Evolutionary conservation across 768 basidiomycete genomes (phyloP).

Genomic region (Rhizopogon vesiculosus): DNA sequence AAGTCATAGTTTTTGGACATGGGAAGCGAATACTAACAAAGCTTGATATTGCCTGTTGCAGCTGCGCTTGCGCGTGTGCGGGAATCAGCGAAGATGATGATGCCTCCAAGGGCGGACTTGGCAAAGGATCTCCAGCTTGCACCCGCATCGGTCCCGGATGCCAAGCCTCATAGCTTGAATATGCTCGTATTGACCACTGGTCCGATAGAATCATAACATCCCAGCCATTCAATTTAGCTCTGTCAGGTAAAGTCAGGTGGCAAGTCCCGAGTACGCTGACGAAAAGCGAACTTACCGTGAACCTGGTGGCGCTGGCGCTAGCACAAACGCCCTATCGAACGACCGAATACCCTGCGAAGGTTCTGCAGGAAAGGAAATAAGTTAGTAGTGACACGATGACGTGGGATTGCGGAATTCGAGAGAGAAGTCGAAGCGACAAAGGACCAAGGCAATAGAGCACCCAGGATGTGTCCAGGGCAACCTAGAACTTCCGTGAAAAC

Average conservation of each 20-base stretch:
- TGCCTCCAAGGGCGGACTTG: constrained; percentile 13
- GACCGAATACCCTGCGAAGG: constrained; percentile 79
- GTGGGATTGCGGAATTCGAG: background rate
- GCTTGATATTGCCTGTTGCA: constrained; percentile 46
- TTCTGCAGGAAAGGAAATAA: constrained; percentile 32
- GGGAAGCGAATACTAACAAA: constrained; percentile 45
- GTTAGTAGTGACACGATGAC: constrained; percentile 12
- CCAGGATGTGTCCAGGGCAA: background rate
- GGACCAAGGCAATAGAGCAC: background rate
- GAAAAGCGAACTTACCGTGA: constrained; percentile 61
- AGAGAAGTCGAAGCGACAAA: constrained; percentile 1
- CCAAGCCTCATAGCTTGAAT: constrained; percentile 81
- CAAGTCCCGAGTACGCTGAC: constrained; percentile 3
- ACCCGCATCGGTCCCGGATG: constrained; percentile 68
- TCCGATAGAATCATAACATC: constrained; percentile 88
- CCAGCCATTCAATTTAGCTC: constrained; percentile 85
- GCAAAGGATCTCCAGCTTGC: constrained; percentile 41
- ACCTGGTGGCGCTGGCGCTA: constrained; percentile 74
- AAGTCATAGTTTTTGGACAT: constrained; percentile 11
- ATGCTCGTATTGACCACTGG: constrained; percentile 76
- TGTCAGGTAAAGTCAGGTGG: constrained; percentile 21
- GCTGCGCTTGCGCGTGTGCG: constrained; percentile 29
- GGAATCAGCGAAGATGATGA: constrained; percentile 21
- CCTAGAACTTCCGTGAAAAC: constrained; percentile 3
- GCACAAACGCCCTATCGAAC: constrained; percentile 89